Base-by-base conservation (phyloP, 257 asterid species). In the Solanum neorickii region DNA sequence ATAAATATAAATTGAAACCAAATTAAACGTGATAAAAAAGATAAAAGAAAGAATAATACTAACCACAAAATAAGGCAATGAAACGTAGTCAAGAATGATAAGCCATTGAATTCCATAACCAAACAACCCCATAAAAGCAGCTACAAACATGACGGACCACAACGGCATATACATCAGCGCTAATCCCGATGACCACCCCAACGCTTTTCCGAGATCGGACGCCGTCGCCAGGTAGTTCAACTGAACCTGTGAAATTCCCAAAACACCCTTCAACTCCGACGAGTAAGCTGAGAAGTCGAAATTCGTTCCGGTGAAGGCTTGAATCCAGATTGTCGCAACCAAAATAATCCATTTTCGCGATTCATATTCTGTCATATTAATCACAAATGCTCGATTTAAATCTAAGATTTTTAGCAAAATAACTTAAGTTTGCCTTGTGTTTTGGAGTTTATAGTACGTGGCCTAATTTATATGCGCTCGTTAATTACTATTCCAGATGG, bases 51-150 rank as follows among this genome's bases (percentile, higher is more conserved):
- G n/a, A 56, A 60, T 37, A 49, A n/a, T 85, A 93, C 98, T 92
- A 70, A 96, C 99, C 98, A 85, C 94, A 70, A 92, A 94, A 92
- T 95, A 95, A 21, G 99, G 99, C 91, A 95, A 83, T 11, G 91
- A 8, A 77, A 95, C 89, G 74, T 91, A 86, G 82, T 90, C 33
- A 9, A 52, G 89, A 8, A 96, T 87, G 25, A 95, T 92, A 59
- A 96, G 98, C 98, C 98, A 96, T 83, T 96, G 99, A 16, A 89
- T 89, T 16, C 99, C 99, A 76, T 96, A 96, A 23, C 99, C 98
- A 21, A 93, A 76, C 14, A 96, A 37, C 3, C 99, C 99, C 98
- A 96, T 94, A 69, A 46, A 88, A 85, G 98, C 98, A 41, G 98
- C 98, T 20, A 89, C 73, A 89, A 95, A 93, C 95, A 95, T 90